These are phyloP conservation scores for Rubia yunnanensis DNA, from an alignment of 257 asterid species.

Conservation along the genomic window DNA sequence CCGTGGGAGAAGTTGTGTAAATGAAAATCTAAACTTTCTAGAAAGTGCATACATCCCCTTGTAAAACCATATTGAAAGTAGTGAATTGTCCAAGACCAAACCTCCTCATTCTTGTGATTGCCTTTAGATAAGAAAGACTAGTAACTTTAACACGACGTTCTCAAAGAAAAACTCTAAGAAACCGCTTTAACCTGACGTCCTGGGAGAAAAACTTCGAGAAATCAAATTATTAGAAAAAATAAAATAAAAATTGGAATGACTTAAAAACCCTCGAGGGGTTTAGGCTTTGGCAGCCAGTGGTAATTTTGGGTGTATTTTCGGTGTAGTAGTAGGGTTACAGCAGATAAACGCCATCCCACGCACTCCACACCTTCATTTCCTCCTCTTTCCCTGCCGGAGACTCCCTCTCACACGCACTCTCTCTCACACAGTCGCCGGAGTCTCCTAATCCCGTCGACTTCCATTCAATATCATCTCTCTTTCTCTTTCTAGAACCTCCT, in stretches of 20 bases:
- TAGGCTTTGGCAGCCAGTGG: background rate
- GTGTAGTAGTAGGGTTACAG: constrained; percentile 67
- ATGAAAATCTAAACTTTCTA: no score
- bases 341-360: constrained; percentile 69
- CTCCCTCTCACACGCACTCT: background rate
- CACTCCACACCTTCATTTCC: constrained; percentile 13
- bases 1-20: no score
- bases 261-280: constrained; percentile 4
- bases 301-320: background rate
- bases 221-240: no score
- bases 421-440: background rate
- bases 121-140: no score
- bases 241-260: background rate
- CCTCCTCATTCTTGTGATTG: no score
- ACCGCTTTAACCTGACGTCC: no score
- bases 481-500: constrained; percentile 9
- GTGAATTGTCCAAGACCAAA: no score
- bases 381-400: constrained; percentile 7
- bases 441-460: background rate
- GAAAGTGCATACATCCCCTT: no score
- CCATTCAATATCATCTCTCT: constrained; percentile 13
- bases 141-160: no score
- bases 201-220: no score
- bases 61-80: no score
- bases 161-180: no score